These are phyloP conservation scores for Thalassiosira mediterranea DNA, from an alignment of 352 stramenopile species.

Conservation along the genomic window DNA sequence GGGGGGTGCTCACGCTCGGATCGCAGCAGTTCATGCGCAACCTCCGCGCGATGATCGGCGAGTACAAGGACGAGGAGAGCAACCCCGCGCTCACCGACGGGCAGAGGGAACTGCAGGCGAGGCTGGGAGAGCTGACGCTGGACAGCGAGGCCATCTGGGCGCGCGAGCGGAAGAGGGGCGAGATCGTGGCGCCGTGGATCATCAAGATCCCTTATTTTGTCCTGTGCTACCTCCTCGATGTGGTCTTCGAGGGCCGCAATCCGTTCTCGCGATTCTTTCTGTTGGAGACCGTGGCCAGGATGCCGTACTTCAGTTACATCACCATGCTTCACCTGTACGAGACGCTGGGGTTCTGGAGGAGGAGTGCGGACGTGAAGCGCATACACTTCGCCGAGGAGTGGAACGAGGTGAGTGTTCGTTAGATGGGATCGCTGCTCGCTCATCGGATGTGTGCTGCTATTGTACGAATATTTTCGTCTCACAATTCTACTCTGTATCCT, in stretches of 20 bases:
- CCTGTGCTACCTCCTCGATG: constrained; percentile 66
- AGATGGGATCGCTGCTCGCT: too few relatives aligned
- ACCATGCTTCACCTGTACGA: constrained; percentile 73
- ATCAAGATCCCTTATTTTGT: constrained; percentile 73
- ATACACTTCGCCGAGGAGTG: constrained; percentile 80
- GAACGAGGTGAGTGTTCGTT: constrained; percentile 69
- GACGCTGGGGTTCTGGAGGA: constrained; percentile 69
- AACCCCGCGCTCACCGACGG: constrained; percentile 33
- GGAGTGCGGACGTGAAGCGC: constrained; percentile 59
- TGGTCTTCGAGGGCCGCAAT: constrained; percentile 66
- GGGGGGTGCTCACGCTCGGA: constrained; percentile 55
- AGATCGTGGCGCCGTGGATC: constrained; percentile 58
- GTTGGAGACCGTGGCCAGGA: constrained; percentile 61
- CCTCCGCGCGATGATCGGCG: constrained; percentile 63
- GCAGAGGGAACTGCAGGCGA: constrained; percentile 50
- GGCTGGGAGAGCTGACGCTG: constrained; percentile 58
- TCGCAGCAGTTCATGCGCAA: constrained; percentile 67
- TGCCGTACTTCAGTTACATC: constrained; percentile 73
- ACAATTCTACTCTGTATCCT: too few relatives aligned
- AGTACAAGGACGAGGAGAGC: constrained; percentile 60
- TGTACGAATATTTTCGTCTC: too few relatives aligned
- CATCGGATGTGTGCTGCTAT: too few relatives aligned
- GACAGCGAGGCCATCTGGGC: constrained; percentile 66
- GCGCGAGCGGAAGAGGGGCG: constrained; percentile 45
- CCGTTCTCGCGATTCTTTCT: constrained; percentile 61